Evolutionary conservation across 106 monocot genomes (phyloP).

Genomic region (Agapanthus africanus): DNA sequence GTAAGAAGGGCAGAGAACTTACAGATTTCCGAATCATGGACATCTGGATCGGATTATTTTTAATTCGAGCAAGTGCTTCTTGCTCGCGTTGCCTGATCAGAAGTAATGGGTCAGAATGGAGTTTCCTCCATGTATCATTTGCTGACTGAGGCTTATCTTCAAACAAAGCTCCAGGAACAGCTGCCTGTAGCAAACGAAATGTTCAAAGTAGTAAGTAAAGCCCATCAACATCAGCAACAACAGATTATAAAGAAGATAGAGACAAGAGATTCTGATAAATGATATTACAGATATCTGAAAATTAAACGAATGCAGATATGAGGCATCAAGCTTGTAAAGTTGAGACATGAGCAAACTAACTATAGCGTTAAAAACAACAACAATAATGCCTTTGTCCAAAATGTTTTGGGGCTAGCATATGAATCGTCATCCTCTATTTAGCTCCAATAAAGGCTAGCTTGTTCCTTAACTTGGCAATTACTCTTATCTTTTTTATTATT

Average conservation of each 20-base stretch:
- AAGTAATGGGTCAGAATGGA: slow-evolving; percentile 89
- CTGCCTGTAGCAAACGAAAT: slow-evolving; percentile 45
- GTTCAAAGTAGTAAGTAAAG: no score
- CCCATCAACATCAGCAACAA: no score
- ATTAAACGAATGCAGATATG: background rate
- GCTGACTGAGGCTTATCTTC: slow-evolving; percentile 93
- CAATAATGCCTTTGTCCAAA: no score
- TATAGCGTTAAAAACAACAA: no score
- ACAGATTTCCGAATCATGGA: slow-evolving; percentile 90
- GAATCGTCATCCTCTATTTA: no score
- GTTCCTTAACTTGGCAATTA: no score
- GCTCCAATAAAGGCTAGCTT: no score
- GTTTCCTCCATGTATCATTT: slow-evolving; percentile 98
- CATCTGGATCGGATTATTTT: slow-evolving; percentile 95
- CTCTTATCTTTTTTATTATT: no score
- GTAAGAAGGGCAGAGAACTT: slow-evolving; percentile 22
- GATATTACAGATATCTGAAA: no score
- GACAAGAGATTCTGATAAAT: no score
- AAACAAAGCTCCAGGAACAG: slow-evolving; percentile 84
- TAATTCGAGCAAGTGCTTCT: slow-evolving; percentile 77
- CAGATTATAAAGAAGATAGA: background rate
- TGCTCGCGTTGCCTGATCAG: slow-evolving; percentile 87
- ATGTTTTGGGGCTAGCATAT: no score
- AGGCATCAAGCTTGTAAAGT: background rate
- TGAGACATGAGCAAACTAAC: no score